These are phyloP conservation scores for Brassica incana DNA, from an alignment of 345 rosid genomes.

Conservation along the genomic window DNA sequence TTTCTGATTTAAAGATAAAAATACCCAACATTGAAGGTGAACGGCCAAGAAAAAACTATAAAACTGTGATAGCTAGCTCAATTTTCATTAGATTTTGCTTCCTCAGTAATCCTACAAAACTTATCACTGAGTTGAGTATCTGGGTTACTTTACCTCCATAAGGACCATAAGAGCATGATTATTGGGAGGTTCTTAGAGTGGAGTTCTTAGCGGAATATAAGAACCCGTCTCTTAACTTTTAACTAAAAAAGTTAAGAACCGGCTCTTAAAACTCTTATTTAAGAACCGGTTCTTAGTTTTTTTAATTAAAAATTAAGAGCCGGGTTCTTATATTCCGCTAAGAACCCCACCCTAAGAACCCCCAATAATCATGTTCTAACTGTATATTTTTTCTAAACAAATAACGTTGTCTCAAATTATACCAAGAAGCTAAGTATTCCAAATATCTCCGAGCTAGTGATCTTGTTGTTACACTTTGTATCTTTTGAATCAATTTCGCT, in stretches of 20 bases:
- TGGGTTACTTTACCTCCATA: neutral
- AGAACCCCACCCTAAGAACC: too few species aligned
- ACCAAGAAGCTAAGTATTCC: neutral
- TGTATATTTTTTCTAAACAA: neutral
- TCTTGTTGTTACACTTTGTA: neutral
- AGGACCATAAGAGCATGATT: too few species aligned
- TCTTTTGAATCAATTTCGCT: neutral
- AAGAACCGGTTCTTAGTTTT: too few species aligned
- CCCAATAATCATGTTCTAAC: too few species aligned
- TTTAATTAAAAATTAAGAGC: too few species aligned
- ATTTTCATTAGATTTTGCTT: neutral
- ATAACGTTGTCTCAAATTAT: neutral
- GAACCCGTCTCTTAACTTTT: too few species aligned
- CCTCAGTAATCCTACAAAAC: neutral
- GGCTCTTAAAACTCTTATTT: too few species aligned
- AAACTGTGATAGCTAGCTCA: neutral
- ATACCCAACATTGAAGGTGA: neutral
- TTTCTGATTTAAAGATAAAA: neutral
- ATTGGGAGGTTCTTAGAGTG: too few species aligned
- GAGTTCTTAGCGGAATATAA: too few species aligned
- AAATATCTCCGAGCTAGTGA: neutral
- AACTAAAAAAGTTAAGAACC: too few species aligned
- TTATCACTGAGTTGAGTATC: neutral
- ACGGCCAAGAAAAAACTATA: neutral
- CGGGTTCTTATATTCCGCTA: too few species aligned